Evolutionary conservation across 2,329 filamentous ascomycete genomes (phyloP), one percentile per base, ranked within the genome.

Genomic region (Hypoxylon sp.): DNA sequence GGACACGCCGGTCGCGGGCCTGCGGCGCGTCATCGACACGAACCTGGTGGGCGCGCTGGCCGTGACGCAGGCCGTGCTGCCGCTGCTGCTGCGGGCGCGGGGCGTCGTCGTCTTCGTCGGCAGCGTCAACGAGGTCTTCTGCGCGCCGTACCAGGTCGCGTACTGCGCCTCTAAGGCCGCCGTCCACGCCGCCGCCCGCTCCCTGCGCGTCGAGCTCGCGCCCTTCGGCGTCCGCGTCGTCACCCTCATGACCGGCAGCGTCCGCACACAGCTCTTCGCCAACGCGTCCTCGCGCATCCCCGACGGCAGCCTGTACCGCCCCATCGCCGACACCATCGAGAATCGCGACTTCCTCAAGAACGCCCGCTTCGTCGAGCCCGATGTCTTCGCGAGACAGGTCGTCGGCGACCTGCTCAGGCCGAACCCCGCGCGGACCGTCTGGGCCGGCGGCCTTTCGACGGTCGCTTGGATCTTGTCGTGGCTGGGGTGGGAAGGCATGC

Each of bases 161-260:
- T 74, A 74, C 58, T 70, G 67, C 29, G 70, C 68, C 2, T 71
- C 69, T 48, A 73, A 74, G 57, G 70, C 67, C 0, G 71, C 72
- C 2, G 54, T 72, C 4, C 53, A 64, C 49, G 62, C 65, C 26
- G 40, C 66, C 23, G 54, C 59, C 17, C 41, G 67, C 3, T 70
- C 67, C 0, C 48, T 74, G 17, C 70, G 72, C 20, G 48, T 69
- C 20, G 72, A 75, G 58, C 64, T 75, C 4, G 66, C 66, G 6
- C 71, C 71, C 6, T 59, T 75, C 3, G 72, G 72, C 15, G 69
- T 74, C 7, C 41, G 59, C 11, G 68, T 72, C 21, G 67, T 73
- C 7, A 70, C 67, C 5, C 20, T 74, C 8, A 55, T 72, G 51
- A 71, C 69, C 20, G 73, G 73, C 2, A 60, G 64, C 20, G 72